Conservation (phyloP, 164 flowering plant genomes). For the Kalanchoe fedtschenkoi region DNA sequence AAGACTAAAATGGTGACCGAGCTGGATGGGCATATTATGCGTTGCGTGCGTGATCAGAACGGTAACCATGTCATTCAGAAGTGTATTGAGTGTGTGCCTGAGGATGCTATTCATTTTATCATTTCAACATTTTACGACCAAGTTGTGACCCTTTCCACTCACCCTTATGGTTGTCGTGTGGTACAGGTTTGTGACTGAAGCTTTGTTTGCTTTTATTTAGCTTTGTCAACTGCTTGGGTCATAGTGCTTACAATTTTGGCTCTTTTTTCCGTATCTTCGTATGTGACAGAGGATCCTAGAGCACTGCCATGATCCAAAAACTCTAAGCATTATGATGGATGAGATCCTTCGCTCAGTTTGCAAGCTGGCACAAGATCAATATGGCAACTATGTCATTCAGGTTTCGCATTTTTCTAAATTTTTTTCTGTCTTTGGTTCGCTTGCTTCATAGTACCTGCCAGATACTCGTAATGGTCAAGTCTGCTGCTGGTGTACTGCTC, state of each 20-base stretch:
- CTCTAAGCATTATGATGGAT: slow-evolving; percentile 82
- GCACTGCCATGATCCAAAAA: slow-evolving; percentile 62
- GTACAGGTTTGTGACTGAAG: slow-evolving; percentile 35
- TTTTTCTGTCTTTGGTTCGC: background rate
- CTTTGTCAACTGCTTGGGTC: background rate
- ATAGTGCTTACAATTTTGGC: background rate
- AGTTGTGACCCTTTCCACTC: slow-evolving; percentile 49
- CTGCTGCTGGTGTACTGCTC: background rate
- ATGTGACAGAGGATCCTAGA: slow-evolving; percentile 49
- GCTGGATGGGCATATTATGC: slow-evolving; percentile 49
- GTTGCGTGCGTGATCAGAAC: slow-evolving; percentile 63
- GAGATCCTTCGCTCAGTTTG: slow-evolving; percentile 68
- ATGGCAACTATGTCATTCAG: slow-evolving; percentile 98
- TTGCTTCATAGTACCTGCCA: background rate
- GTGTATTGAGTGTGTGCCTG: slow-evolving; percentile 60
- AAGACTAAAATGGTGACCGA: slow-evolving; percentile 41
- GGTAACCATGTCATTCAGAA: slow-evolving; percentile 68
- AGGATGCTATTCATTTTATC: slow-evolving; percentile 45
- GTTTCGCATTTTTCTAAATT: slow-evolving; percentile 25
- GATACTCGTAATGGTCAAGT: background rate
- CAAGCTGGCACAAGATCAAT: slow-evolving; percentile 91
- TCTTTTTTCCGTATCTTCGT: slow-evolving; percentile 5
- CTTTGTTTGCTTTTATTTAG: background rate
- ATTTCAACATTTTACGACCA: slow-evolving; percentile 43
- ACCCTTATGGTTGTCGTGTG: slow-evolving; percentile 68